Evolutionary conservation across 1,284 basidiomycete species (phyloP), one percentile per base, ranked within the genome.

Genomic region (Trichosporon inkin): DNA sequence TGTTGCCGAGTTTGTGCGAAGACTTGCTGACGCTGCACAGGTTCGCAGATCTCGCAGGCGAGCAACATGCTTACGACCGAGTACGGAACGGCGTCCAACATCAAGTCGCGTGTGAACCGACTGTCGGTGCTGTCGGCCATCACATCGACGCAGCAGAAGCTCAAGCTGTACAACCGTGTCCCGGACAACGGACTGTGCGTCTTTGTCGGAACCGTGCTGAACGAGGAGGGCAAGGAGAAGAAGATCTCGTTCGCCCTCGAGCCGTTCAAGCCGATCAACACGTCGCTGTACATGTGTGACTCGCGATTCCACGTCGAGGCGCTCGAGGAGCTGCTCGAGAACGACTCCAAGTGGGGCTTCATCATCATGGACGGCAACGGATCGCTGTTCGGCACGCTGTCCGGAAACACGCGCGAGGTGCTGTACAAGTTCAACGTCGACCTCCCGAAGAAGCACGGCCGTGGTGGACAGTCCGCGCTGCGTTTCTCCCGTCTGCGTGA

Each of bases 281-380:
- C 95, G 88, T 92, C 93, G 17, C 86, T 99, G 53, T 99, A 99
- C 81, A 88, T 98, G 56, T 99, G 96, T 77, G 96, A 99, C 84
- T 97, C 96, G 83, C 96, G 98, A 79, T 99, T 99, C 83, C 95
- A 98, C 82, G 98, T 96, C 4, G 96, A 98, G 75, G 93, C 94
- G 0, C 85, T 99, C 36, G 90, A 91, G 53, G 96, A 99, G 77
- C 86, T 99, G 55, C 85, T 99, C 68, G 96, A 99, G 80, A 93
- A 90, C 34, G 96, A 99, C 78, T 90, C 92, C 67, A 91, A 92
- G 73, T 99, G 98, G 76, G 96, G 94, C 34, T 99, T 99, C 83
- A 97, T 99, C 78, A 89, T 99, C 76, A 99, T 99, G 96, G 75
- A 77, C 66, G 75, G 75, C 69, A 77, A 75, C 66, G 74, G 74